These are phyloP conservation scores for Lupinus albus DNA, from an alignment of 306 rosid species.

Conservation along the genomic window DNA sequence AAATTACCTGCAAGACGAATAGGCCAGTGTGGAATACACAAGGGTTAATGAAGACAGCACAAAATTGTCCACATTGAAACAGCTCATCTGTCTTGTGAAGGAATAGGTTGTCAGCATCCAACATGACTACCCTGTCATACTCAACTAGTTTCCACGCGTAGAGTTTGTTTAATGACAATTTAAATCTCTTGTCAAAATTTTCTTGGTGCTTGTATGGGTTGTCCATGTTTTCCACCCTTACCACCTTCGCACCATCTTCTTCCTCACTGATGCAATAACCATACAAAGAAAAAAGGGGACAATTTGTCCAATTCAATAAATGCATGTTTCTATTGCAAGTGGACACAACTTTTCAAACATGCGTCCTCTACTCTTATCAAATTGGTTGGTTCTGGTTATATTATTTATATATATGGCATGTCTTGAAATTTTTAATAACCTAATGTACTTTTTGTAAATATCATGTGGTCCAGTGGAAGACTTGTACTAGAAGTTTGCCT, in stretches of 20 bases:
- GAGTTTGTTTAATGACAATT: constrained; percentile 69
- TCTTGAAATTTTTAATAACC: background rate
- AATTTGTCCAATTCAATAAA: background rate
- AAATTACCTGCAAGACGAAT: constrained; percentile 68
- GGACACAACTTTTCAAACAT: background rate
- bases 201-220: constrained; percentile 67
- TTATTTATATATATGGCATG: background rate
- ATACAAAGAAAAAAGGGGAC: background rate
- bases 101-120: constrained; percentile 81
- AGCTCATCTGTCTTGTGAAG: constrained; percentile 72
- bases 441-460: background rate
- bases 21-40: constrained; percentile 88
- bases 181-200: constrained; percentile 68
- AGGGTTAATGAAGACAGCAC: constrained; percentile 83
- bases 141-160: constrained; percentile 80
- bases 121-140: constrained; percentile 78
- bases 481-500: background rate
- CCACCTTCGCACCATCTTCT: constrained; percentile 84
- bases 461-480: background rate
- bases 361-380: background rate
- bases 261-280: constrained; percentile 47
- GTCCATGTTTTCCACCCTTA: constrained; percentile 71
- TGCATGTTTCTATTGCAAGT: background rate
- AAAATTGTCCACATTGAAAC: constrained; percentile 80
- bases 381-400: background rate